phyloP scores from a whole-genome alignment of 179 eudicot species.

The Monotropa hypopitys region DNA sequence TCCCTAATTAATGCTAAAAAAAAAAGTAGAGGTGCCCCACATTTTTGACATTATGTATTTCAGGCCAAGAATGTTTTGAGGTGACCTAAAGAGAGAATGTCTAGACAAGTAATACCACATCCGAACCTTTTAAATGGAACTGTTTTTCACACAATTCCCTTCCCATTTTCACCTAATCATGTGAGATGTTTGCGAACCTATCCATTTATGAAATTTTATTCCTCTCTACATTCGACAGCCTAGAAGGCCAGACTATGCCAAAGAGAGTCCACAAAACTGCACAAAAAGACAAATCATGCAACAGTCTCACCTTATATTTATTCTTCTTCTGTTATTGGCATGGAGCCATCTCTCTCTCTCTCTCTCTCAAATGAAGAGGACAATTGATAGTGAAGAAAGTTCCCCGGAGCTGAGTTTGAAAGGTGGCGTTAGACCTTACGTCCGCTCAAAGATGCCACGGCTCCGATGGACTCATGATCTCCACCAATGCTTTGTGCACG shows the following conservation, averaged over 20 bases:
- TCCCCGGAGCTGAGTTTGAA: slow-evolving; percentile 12
- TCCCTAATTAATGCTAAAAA: not conserved
- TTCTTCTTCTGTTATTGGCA: slow-evolving; percentile 4
- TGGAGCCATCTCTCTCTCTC: not conserved
- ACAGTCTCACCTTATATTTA: slow-evolving; percentile 9
- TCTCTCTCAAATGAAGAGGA: slow-evolving; percentile 15
- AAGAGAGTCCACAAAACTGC: not conserved
- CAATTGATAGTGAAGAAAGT: not conserved
- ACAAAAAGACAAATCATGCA: slow-evolving; percentile 6
- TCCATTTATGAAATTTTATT: slow-evolving; percentile 8
- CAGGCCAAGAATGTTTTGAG: slow-evolving; percentile 7
- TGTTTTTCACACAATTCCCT: not conserved
- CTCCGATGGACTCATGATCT: slow-evolving; percentile 75
- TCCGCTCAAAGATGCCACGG: slow-evolving; percentile 62
- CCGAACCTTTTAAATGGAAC: not conserved
- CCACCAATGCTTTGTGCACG: slow-evolving; percentile 63
- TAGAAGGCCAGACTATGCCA: slow-evolving; percentile 9
- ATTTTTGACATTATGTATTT: not conserved
- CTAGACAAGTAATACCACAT: slow-evolving; percentile 5
- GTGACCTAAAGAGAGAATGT: slow-evolving; percentile 6
- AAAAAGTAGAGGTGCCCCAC: not conserved
- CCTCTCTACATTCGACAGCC: not conserved
- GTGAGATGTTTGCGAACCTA: slow-evolving; percentile 6
- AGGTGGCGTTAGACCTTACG: slow-evolving; percentile 53
- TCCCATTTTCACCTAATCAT: slow-evolving; percentile 7